Evolutionary conservation across 768 basidiomycete species (phyloP).

Genomic region (Exidia glandulosa): DNA sequence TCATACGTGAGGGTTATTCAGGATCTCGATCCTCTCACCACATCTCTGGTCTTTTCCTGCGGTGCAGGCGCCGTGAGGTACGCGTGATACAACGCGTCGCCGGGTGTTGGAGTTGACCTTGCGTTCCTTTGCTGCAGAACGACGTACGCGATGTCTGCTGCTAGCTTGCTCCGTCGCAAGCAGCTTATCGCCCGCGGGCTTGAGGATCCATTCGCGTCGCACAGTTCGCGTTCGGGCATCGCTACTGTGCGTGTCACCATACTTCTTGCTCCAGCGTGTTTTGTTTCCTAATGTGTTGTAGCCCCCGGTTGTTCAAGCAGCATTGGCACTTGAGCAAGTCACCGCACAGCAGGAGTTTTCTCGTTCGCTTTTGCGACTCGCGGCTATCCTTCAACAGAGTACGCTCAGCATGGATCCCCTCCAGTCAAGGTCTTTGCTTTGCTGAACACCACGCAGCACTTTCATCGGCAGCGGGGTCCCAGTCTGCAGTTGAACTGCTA

Average conservation of each 20-base stretch:
- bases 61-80: constrained; percentile 88
- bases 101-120: not conserved
- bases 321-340: constrained; percentile 47
- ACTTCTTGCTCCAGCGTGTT: not conserved
- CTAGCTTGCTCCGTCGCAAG: constrained; percentile 72
- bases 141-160: constrained; percentile 54
- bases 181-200: constrained; percentile 53
- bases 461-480: constrained; percentile 43
- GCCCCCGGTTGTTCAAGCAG: constrained; percentile 9
- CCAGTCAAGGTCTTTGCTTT: too few relatives aligned
- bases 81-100: constrained; percentile 11
- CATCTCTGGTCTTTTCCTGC: constrained; percentile 86
- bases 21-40: constrained; percentile 63
- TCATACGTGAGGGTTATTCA: constrained; percentile 79
- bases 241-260: constrained; percentile 27
- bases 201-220: constrained; percentile 62
- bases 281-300: constrained; percentile 1
- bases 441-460: constrained; percentile 35
- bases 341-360: constrained; percentile 72
- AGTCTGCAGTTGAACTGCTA: constrained; percentile 76
- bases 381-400: constrained; percentile 76
- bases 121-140: not conserved
- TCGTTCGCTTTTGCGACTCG: constrained; percentile 63
- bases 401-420: too few relatives aligned
- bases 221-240: constrained; percentile 9